phyloP scores from a whole-genome alignment of 257 asterid genomes.

The Solanum megistacrolobum region DNA sequence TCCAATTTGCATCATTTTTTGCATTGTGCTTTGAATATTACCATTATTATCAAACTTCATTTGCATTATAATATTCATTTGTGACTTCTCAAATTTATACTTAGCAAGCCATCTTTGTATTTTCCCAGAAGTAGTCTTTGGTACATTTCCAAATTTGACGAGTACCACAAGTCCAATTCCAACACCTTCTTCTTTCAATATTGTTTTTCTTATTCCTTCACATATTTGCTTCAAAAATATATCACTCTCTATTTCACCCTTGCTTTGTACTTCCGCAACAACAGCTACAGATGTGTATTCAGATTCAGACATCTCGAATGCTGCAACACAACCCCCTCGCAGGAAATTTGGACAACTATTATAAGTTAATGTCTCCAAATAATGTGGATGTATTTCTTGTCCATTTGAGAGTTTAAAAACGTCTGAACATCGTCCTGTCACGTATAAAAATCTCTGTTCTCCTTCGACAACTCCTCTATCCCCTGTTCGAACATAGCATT shows the following conservation, averaged over 20 bases:
- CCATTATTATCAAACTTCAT: conserved; percentile 20
- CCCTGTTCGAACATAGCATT: conserved; percentile 48
- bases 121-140: conserved; percentile 85
- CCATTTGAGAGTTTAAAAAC: conserved; percentile 27
- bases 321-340: conserved; percentile 60
- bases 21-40: background rate
- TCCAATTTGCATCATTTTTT: conserved; percentile 2
- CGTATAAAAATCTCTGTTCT: conserved; percentile 39
- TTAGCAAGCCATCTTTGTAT: conserved; percentile 61
- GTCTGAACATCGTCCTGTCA: conserved; percentile 54
- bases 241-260: conserved; percentile 1
- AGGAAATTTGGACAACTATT: conserved; percentile 22
- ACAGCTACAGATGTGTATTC: conserved; percentile 8
- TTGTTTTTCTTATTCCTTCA: conserved; percentile 29
- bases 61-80: conserved; percentile 32
- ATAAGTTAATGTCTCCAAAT: conserved; percentile 51
- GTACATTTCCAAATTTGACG: conserved; percentile 44
- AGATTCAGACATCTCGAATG: conserved; percentile 17
- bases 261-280: conserved; percentile 47
- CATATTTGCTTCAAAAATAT: conserved; percentile 18
- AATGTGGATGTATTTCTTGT: conserved; percentile 52
- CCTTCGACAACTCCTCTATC: conserved; percentile 63
- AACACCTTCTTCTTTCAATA: conserved; percentile 23
- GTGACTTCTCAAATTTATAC: conserved; percentile 19
- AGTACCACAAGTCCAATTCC: conserved; percentile 45